phyloP scores from a whole-genome alignment of 352 stramenopile species.

The Phytophthora tubulina region DNA sequence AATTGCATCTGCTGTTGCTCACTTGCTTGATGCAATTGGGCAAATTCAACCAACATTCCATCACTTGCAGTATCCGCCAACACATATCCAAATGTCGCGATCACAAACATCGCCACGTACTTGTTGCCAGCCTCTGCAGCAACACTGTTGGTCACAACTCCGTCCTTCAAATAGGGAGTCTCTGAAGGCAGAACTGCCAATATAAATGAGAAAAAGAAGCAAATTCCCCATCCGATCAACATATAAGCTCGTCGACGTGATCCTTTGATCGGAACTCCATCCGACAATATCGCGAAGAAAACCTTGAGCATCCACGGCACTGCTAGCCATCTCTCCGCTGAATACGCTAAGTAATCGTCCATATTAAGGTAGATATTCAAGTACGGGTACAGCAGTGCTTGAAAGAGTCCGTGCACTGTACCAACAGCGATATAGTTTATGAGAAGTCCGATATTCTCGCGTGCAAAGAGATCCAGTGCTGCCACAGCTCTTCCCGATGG shows the following conservation, averaged over 20 bases:
- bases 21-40: constrained; percentile 37
- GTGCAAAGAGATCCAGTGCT: constrained; percentile 47
- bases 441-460: constrained; percentile 54
- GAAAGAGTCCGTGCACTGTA: constrained; percentile 61
- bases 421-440: constrained; percentile 69
- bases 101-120: constrained; percentile 63
- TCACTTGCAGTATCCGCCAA: constrained; percentile 56
- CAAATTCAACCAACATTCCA: constrained; percentile 58
- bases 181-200: constrained; percentile 44
- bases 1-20: constrained; percentile 40
- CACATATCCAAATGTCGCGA: constrained; percentile 61
- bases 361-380: constrained; percentile 83
- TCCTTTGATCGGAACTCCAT: constrained; percentile 58
- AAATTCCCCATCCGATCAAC: constrained; percentile 59
- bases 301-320: constrained; percentile 74
- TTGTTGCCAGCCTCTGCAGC: constrained; percentile 45
- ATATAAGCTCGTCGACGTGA: constrained; percentile 62
- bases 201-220: constrained; percentile 56
- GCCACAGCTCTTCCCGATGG: constrained; percentile 37
- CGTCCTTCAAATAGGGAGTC: constrained; percentile 51
- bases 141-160: constrained; percentile 48
- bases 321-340: constrained; percentile 61
- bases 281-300: constrained; percentile 56
- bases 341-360: constrained; percentile 66
- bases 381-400: constrained; percentile 69